A percentile compares a stretch with the other conserved stretches of the same genome.
Evolutionary conservation across 371 early-diverging fungal genomes (phyloP).

Genomic region (Mortierella sp.): DNA sequence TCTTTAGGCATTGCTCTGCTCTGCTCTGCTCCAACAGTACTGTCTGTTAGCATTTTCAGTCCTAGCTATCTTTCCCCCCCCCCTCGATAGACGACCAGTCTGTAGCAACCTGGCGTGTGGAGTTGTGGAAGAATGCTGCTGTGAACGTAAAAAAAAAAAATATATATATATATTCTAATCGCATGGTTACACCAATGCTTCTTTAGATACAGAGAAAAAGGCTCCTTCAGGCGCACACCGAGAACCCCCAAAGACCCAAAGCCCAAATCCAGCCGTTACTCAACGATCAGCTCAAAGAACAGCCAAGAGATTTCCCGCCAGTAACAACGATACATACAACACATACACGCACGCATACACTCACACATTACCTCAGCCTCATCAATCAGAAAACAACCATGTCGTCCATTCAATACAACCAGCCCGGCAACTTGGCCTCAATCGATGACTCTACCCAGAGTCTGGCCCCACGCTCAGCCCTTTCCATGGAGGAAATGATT

Average conservation of each 20-base stretch:
- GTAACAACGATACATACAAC: slow-evolving; percentile 9
- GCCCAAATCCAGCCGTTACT: no score
- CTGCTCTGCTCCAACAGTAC: not conserved
- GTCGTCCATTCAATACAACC: slow-evolving; percentile 50
- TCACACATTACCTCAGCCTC: not conserved
- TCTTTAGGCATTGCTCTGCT: not conserved
- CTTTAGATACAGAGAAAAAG: slow-evolving; percentile 3
- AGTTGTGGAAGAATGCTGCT: not conserved
- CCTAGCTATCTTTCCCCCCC: not conserved
- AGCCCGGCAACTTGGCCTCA: slow-evolving; percentile 36
- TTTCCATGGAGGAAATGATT: slow-evolving; percentile 47
- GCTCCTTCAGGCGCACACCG: slow-evolving; percentile 1
- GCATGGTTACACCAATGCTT: slow-evolving; percentile 33
- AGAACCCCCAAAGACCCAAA: not conserved
- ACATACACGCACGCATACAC: not conserved
- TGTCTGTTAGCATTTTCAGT: not conserved
- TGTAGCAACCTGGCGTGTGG: not conserved
- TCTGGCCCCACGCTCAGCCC: slow-evolving; percentile 42
- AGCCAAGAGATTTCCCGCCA: no score
- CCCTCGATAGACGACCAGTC: no score
- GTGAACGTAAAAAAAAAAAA: slow-evolving; percentile 2
- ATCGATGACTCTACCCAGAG: slow-evolving; percentile 26
- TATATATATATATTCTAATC: slow-evolving; percentile 17
- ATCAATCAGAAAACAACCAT: no score
- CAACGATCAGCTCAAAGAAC: no score